Conservation (phyloP, 2,329 filamentous ascomycete genomes). For the Cladosporium sp. region DNA sequence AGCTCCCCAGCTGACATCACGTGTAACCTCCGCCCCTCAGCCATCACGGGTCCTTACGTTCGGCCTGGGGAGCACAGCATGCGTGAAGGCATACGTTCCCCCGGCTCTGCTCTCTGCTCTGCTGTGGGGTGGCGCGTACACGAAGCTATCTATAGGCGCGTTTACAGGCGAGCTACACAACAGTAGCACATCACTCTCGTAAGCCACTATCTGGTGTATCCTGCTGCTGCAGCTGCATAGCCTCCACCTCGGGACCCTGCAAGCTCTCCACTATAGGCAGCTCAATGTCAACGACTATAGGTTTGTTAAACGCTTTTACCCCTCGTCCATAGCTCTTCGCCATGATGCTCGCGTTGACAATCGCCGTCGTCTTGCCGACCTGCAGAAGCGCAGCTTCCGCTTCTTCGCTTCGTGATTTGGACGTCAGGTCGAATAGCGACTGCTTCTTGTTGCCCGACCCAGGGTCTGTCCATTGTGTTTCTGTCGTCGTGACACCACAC, state of each 20-base stretch:
- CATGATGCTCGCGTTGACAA: slow-evolving; percentile 76
- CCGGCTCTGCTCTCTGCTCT: neutral
- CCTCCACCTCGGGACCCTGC: neutral
- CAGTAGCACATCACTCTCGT: neutral
- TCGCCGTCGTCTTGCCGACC: slow-evolving; percentile 62
- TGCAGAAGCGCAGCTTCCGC: slow-evolving; percentile 20
- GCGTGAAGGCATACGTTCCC: neutral
- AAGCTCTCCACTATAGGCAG: slow-evolving; percentile 49
- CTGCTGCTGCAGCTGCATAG: neutral
- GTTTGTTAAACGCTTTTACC: slow-evolving; percentile 65
- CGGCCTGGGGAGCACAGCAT: neutral
- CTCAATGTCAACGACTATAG: slow-evolving; percentile 78
- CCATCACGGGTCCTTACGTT: slow-evolving; percentile 6
- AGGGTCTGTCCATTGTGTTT: slow-evolving; percentile 59
- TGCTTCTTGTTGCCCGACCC: slow-evolving; percentile 55
- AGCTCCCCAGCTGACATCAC: slow-evolving; percentile 6
- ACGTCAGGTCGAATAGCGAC: slow-evolving; percentile 60
- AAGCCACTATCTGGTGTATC: neutral
- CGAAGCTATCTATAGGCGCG: slow-evolving; percentile 6
- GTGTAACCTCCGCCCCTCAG: slow-evolving; percentile 1
- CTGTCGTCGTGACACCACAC: slow-evolving; percentile 24
- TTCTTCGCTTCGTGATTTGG: slow-evolving; percentile 32
- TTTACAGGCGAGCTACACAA: neutral
- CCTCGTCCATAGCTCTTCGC: slow-evolving; percentile 54
- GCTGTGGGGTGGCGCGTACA: slow-evolving; percentile 3